Evolutionary conservation across 192 early-diverging fungal genomes (phyloP), one percentile per base, ranked within the genome.

Genomic region (Lunasporangiospora selenospora): DNA sequence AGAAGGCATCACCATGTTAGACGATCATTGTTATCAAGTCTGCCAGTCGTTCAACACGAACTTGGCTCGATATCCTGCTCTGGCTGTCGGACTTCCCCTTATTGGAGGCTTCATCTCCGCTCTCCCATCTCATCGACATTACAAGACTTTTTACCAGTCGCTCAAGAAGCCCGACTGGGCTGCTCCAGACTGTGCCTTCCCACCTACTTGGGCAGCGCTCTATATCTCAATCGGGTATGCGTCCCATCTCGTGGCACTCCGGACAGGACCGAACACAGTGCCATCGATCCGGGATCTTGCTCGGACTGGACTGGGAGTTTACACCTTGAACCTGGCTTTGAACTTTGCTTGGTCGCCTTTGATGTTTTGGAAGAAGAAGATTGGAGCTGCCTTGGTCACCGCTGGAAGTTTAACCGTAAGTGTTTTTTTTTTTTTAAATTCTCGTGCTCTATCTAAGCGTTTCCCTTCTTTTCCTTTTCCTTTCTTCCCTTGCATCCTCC

Each of bases 161-260:
- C 21, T 63, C 1, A 38, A 29, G 5, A 73, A 73, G 31, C 69
- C 69, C 4, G 23, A 41, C 8, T 73, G 69, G 69, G 69, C 69
- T 44, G 48, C 69, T 1, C 60, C 61, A 1, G 40, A 38, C 6
- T 42, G 54, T 12, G 33, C 30, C n/a, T 73, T 53, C 47, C 54
- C 54, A 24, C 69, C 69, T 5, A 45, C 43, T 15, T 73, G 69
- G 69, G 54, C 69, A 1, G 53, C 42, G 6, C 29, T 73, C 21
- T 73, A 73, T 49, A 23, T 73, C 41, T 52, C 69, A n/a, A 36
- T 73, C 9, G 69, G 69, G 6, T 73, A 73, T 58, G 69, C 69
- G 4, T 73, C 69, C 3, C 69, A 73, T 43, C 38, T 73, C 40
- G 69, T 73, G 6, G 59, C 69, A 11, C 59, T 73, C 6, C 53